Evolutionary conservation across 345 rosid genomes (phyloP).

Genomic region (Arabis hirsuta): DNA sequence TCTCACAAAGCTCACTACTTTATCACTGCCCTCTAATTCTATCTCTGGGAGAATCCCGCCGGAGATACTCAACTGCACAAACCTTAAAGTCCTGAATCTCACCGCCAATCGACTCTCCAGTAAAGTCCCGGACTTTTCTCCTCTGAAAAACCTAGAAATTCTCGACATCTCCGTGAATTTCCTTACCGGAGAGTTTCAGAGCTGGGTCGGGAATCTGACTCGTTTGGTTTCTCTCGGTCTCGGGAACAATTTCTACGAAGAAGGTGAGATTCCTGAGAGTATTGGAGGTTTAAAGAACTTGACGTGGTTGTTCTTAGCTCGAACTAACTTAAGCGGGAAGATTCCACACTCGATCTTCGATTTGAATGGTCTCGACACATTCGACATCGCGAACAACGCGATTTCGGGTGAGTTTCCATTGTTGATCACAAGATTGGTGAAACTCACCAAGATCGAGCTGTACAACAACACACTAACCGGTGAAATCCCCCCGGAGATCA

Average conservation of each 20-base stretch:
- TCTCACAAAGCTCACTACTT: conserved; percentile 52
- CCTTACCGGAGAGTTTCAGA: conserved; percentile 64
- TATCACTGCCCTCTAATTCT: conserved; percentile 54
- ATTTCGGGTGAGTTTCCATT: conserved; percentile 63
- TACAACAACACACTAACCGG: conserved; percentile 63
- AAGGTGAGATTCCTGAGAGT: conserved; percentile 58
- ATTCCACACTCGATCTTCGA: conserved; percentile 70
- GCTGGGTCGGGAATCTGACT: conserved; percentile 70
- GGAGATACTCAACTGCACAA: conserved; percentile 51
- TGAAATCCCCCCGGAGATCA: conserved; percentile 62
- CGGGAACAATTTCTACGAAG: conserved; percentile 54
- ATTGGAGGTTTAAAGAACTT: conserved; percentile 73
- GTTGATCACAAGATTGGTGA: conserved; percentile 56
- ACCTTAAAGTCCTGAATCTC: conserved; percentile 65
- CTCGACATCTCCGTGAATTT: conserved; percentile 62
- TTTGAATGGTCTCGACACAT: conserved; percentile 48
- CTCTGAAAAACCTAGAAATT: conserved; percentile 49
- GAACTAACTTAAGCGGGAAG: conserved; percentile 51
- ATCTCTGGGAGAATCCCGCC: conserved; percentile 66
- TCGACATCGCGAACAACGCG: conserved; percentile 63
- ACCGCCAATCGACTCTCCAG: conserved; percentile 59
- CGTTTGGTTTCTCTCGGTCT: conserved; percentile 53
- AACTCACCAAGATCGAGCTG: conserved; percentile 69
- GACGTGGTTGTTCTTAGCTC: conserved; percentile 57
- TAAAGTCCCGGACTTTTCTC: conserved; percentile 64